Evolutionary conservation across 2,329 filamentous ascomycete species (phyloP).

Genomic region (Aspergillus flavus): DNA sequence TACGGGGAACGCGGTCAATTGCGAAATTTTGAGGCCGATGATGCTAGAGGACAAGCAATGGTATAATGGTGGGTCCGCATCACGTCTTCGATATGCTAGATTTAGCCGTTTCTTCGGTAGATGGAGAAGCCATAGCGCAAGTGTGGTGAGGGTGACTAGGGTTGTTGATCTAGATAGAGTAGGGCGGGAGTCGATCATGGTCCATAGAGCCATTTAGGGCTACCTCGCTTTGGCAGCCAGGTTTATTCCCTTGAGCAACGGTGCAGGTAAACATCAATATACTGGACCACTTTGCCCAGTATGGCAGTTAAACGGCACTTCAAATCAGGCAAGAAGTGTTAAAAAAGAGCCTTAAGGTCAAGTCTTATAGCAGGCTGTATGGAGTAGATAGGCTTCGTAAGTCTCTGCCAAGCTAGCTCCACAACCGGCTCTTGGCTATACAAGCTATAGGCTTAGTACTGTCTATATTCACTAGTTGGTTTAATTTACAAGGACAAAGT

Average conservation of each 20-base stretch:
- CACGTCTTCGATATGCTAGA: conserved; percentile 18
- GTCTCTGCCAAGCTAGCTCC: too few species aligned
- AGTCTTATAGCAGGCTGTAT: too few species aligned
- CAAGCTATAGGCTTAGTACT: too few species aligned
- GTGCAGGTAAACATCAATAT: too few species aligned
- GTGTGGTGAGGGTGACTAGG: background rate
- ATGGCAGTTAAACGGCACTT: rapidly evolving
- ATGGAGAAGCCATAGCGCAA: background rate
- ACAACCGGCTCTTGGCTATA: too few species aligned
- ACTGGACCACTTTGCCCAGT: too few species aligned
- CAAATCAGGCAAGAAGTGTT: too few species aligned
- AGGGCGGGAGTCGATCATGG: background rate
- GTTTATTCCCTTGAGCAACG: background rate
- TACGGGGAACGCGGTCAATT: conserved; percentile 9
- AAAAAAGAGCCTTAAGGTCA: too few species aligned
- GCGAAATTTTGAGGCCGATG: conserved; percentile 21
- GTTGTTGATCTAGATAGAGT: background rate
- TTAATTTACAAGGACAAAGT: too few species aligned
- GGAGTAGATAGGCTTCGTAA: too few species aligned
- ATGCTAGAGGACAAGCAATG: conserved; percentile 16
- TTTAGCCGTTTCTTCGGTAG: background rate
- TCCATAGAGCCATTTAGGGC: background rate
- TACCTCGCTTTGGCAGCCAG: background rate
- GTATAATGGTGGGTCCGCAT: conserved; percentile 22
- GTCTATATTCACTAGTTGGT: too few species aligned